phyloP scores from a whole-genome alignment of 177 flowering plant genomes.

The Vitis hybrid region DNA sequence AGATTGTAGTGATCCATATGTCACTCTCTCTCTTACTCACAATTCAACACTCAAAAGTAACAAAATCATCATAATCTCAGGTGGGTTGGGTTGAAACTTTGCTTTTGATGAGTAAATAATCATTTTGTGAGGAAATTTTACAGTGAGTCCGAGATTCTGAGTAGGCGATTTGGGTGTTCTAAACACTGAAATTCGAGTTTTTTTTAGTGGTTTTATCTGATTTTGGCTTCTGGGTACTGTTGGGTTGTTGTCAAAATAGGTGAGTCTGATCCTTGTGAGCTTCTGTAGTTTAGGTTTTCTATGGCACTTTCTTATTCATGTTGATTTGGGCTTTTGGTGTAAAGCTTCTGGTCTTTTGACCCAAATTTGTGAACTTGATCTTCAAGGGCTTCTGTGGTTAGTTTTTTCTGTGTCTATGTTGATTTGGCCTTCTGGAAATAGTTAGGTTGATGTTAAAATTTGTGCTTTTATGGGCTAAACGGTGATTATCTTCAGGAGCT shows the following conservation, averaged over 20 bases:
- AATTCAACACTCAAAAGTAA: background rate
- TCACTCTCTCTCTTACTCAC: conserved; percentile 7
- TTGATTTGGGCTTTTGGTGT: too few relatives aligned
- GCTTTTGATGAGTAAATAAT: background rate
- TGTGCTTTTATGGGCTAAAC: background rate
- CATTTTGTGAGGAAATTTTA: background rate
- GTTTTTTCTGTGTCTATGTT: conserved; percentile 10
- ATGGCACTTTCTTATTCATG: too few relatives aligned
- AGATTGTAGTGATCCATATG: conserved; percentile 29
- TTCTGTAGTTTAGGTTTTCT: background rate
- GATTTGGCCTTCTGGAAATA: conserved; percentile 16
- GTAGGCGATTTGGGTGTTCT: conserved; percentile 2
- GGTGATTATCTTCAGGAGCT: background rate
- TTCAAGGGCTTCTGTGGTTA: conserved; percentile 3
- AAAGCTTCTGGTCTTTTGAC: background rate
- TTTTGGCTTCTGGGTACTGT: conserved; percentile 14
- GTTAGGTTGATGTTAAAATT: conserved; percentile 6
- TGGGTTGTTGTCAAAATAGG: conserved; percentile 6
- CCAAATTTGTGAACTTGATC: conserved; percentile 11
- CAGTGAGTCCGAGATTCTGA: background rate
- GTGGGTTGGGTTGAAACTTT: conserved; percentile 12
- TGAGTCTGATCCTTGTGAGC: conserved; percentile 4
- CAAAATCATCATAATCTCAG: conserved; percentile 11
- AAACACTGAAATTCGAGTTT: background rate
- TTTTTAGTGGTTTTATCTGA: conserved; percentile 4